A percentile compares a stretch with the other conserved stretches of the same genome.
These are phyloP conservation scores for Primulina tabacum DNA, from an alignment of 257 asterid species.

Conservation along the genomic window DNA sequence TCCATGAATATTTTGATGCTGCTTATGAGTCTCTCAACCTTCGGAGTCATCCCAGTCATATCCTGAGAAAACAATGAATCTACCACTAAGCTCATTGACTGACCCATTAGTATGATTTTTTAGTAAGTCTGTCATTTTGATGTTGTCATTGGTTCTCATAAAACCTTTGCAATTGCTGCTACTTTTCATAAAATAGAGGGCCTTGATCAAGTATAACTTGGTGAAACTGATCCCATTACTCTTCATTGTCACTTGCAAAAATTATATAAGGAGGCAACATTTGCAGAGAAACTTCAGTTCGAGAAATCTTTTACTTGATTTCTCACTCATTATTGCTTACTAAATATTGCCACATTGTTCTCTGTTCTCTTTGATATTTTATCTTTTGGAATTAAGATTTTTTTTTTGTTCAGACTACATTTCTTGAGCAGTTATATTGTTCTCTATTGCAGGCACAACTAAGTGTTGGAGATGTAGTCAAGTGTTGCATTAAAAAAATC, in stretches of 20 bases:
- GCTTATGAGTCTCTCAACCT: no score
- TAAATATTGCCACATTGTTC: not conserved
- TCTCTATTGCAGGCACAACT: constrained; percentile 61
- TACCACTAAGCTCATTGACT: not conserved
- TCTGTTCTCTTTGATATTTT: not conserved
- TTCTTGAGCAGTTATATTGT: constrained; percentile 19
- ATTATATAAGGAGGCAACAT: not conserved
- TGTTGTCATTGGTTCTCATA: not conserved
- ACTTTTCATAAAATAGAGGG: not conserved
- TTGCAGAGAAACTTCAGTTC: not conserved
- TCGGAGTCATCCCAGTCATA: not conserved
- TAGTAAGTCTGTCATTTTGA: not conserved
- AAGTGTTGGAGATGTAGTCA: constrained; percentile 80
- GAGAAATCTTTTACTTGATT: not conserved
- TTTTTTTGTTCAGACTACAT: not conserved
- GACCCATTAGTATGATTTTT: not conserved
- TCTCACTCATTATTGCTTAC: not conserved
- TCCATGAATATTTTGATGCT: not conserved
- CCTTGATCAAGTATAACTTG: not conserved
- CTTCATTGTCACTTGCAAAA: not conserved
- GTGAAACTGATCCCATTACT: not conserved
- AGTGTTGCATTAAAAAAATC: constrained; percentile 80
- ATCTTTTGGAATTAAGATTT: not conserved
- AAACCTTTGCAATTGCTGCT: not conserved
- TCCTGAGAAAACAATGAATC: not conserved